A percentile compares a stretch with the other conserved stretches of the same genome.
Evolutionary conservation across 305 asterid species (phyloP).

Genomic region (Fraxinus latifolia): DNA sequence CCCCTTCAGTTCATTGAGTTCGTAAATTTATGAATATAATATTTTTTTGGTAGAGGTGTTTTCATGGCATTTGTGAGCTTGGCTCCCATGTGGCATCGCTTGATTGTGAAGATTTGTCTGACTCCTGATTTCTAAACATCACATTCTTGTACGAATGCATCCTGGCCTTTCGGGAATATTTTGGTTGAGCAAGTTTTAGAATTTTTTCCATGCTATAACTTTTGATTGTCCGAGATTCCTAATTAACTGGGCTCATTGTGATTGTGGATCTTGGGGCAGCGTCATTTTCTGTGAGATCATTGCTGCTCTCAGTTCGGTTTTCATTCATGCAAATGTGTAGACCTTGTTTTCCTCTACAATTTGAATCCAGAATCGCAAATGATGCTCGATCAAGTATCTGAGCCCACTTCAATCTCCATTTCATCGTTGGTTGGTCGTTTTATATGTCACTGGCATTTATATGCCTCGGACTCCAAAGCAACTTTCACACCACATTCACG

Average conservation of each 20-base stretch:
- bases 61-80: not conserved
- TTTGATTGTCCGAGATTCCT: not conserved
- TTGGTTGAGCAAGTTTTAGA: not conserved
- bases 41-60: not conserved
- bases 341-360: not conserved
- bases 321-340: not conserved
- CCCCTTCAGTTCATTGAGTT: not conserved
- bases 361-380: not conserved
- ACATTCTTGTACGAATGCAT: not conserved
- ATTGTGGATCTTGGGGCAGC: not conserved
- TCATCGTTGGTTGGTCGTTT: not conserved
- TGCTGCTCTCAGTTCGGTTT: not conserved
- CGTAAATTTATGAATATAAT: not conserved
- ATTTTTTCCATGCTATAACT: not conserved
- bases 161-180: not conserved
- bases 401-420: not conserved
- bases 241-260: not conserved
- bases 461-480: not conserved
- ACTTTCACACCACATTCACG: not conserved
- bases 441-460: not conserved
- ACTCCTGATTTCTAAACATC: not conserved
- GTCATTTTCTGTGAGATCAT: not conserved
- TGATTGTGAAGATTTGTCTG: not conserved
- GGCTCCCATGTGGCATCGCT: not conserved
- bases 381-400: not conserved